These are phyloP conservation scores for Aspergillaceae sp. DNA, from an alignment of 2,329 filamentous ascomycete genomes.

Conservation along the genomic window DNA sequence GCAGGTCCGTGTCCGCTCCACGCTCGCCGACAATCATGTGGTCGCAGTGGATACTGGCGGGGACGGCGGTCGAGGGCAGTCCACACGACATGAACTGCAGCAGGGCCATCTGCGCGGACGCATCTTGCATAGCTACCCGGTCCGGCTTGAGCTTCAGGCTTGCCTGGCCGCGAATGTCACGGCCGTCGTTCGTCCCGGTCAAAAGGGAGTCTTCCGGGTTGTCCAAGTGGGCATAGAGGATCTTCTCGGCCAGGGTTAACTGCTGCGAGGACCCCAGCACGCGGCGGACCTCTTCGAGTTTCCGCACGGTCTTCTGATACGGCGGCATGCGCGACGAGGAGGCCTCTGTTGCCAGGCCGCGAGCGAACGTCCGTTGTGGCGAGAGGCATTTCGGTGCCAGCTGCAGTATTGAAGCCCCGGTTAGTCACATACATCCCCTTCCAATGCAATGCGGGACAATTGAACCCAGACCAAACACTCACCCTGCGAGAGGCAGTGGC, in stretches of 20 bases:
- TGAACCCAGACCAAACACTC: conserved; percentile 10
- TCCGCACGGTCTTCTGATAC: conserved; percentile 72
- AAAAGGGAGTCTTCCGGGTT: conserved; percentile 82
- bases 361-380: conserved; percentile 21
- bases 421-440: neutral
- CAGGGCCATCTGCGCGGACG: conserved; percentile 95
- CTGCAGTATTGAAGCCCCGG: conserved; percentile 8
- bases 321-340: conserved; percentile 56
- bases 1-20: conserved; percentile 77
- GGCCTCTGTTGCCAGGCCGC: conserved; percentile 31
- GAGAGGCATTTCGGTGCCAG: conserved; percentile 26
- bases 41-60: conserved; percentile 96
- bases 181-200: conserved; percentile 72
- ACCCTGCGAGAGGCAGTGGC: conserved; percentile 31
- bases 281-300: conserved; percentile 64
- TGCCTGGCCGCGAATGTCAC: conserved; percentile 72
- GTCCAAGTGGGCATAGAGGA: conserved; percentile 91
- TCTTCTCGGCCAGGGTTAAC: conserved; percentile 93
- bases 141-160: conserved; percentile 97
- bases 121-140: conserved; percentile 97
- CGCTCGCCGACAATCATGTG: conserved; percentile 95
- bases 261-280: conserved; percentile 56
- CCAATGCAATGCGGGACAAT: neutral
- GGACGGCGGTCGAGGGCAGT: conserved; percentile 78
- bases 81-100: conserved; percentile 98